Conservation (phyloP, 2,329 filamentous ascomycete genomes). For the Alternaria sp. region DNA sequence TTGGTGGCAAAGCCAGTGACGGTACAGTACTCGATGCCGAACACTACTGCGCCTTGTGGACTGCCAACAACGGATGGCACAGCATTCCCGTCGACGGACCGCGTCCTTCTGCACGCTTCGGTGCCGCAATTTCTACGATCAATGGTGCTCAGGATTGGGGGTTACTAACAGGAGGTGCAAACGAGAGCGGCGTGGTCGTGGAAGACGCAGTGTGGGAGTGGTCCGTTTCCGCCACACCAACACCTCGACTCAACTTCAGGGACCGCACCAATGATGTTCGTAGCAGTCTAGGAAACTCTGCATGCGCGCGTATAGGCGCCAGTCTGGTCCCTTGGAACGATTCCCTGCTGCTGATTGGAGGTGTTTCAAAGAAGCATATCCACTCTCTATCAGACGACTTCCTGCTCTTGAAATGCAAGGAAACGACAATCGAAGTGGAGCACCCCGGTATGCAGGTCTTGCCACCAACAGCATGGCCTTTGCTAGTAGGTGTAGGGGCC, state of each 20-base stretch:
- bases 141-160: conserved; percentile 60
- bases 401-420: conserved; percentile 34
- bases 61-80: conserved; percentile 61
- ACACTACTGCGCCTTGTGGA: conserved; percentile 57
- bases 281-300: conserved; percentile 28
- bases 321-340: conserved; percentile 57
- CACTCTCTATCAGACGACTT: conserved; percentile 41
- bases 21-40: conserved; percentile 52
- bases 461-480: conserved; percentile 61
- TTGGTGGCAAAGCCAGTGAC: conserved; percentile 57
- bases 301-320: conserved; percentile 61
- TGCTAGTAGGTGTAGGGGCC: conserved; percentile 74
- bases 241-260: conserved; percentile 38
- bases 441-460: conserved; percentile 27
- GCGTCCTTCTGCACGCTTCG: conserved; percentile 63
- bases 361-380: conserved; percentile 53
- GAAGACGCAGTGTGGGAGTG: conserved; percentile 70
- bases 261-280: conserved; percentile 42
- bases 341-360: conserved; percentile 62
- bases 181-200: conserved; percentile 68
- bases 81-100: conserved; percentile 49
- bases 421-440: conserved; percentile 31
- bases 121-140: conserved; percentile 62
- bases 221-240: conserved; percentile 55
- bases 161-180: conserved; percentile 76